These are phyloP conservation scores for Pseudonectria foliicola DNA, from an alignment of 2,329 filamentous ascomycete species.

Conservation along the genomic window DNA sequence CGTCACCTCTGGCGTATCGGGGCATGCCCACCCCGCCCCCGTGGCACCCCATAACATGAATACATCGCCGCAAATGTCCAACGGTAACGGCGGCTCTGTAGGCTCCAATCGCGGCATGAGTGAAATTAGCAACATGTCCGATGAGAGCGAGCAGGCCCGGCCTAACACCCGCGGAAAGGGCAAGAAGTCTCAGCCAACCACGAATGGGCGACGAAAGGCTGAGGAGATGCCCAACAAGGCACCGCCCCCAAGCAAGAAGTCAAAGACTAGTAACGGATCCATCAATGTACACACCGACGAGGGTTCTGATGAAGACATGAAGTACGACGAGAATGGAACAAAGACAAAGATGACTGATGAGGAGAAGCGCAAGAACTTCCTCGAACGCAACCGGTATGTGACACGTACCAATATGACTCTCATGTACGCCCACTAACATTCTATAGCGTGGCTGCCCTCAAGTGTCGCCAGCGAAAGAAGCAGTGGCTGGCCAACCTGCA, in stretches of 20 bases:
- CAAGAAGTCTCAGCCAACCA: conserved; percentile 54
- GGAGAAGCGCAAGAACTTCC: conserved; percentile 96
- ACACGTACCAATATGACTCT: not conserved
- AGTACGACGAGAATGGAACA: too few species aligned
- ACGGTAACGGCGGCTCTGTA: conserved; percentile 39
- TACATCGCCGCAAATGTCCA: conserved; percentile 45
- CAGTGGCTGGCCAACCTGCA: conserved; percentile 96
- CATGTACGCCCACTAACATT: conserved; percentile 2
- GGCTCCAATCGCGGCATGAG: conserved; percentile 50
- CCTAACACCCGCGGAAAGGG: conserved; percentile 59
- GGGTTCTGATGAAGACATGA: conserved; percentile 40
- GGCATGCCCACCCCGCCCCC: conserved; percentile 42
- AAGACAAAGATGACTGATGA: conserved; percentile 85
- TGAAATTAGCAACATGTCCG: conserved; percentile 64
- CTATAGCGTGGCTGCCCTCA: conserved; percentile 81
- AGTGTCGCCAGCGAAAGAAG: conserved; percentile 97
- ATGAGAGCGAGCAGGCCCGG: conserved; percentile 64
- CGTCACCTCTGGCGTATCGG: conserved; percentile 36
- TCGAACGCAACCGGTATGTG: conserved; percentile 86
- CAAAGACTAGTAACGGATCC: conserved; percentile 40
- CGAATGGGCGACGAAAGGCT: conserved; percentile 70
- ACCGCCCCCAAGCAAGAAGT: conserved; percentile 61
- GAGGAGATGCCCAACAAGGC: conserved; percentile 59
- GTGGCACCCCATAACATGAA: conserved; percentile 29
- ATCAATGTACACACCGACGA: conserved; percentile 41